These are phyloP conservation scores for Boletus insuetus DNA, from an alignment of 768 basidiomycete species.

Conservation along the genomic window DNA sequence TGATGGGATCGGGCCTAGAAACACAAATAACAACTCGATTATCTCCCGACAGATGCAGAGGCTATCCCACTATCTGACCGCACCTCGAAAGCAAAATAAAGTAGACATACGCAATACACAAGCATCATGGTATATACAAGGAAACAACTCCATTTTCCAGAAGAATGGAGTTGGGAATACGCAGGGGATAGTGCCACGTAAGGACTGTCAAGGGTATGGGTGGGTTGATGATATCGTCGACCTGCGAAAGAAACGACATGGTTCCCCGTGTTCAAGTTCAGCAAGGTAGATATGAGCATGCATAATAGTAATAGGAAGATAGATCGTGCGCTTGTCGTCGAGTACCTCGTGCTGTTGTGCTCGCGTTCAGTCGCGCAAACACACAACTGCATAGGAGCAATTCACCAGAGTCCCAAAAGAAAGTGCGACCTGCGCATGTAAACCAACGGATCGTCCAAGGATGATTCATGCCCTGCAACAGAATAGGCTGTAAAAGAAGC, in stretches of 20 bases:
- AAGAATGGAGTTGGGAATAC: conserved; percentile 10
- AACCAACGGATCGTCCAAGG: conserved; percentile 27
- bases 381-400: too few species aligned
- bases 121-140: conserved; percentile 28
- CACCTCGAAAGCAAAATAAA: conserved; percentile 27
- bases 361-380: background rate
- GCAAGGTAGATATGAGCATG: conserved; percentile 33
- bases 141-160: conserved; percentile 13
- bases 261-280: conserved; percentile 27
- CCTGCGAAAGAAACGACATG: conserved; percentile 30
- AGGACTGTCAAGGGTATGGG: conserved; percentile 32
- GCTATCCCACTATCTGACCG: conserved; percentile 8
- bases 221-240: conserved; percentile 27
- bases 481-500: conserved; percentile 60
- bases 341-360: conserved; percentile 24
- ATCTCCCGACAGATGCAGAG: conserved; percentile 17
- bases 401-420: conserved; percentile 26
- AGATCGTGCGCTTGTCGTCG: conserved; percentile 34
- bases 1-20: too few species aligned
- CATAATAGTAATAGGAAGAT: conserved; percentile 30
- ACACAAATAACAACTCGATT: conserved; percentile 22
- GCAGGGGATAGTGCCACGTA: conserved; percentile 18
- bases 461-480: conserved; percentile 62
- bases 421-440: conserved; percentile 30
- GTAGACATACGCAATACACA: conserved; percentile 33